phyloP scores from a whole-genome alignment of 225 moss, liverwort and hornwort genomes.

The Takakia lepidozioides region DNA sequence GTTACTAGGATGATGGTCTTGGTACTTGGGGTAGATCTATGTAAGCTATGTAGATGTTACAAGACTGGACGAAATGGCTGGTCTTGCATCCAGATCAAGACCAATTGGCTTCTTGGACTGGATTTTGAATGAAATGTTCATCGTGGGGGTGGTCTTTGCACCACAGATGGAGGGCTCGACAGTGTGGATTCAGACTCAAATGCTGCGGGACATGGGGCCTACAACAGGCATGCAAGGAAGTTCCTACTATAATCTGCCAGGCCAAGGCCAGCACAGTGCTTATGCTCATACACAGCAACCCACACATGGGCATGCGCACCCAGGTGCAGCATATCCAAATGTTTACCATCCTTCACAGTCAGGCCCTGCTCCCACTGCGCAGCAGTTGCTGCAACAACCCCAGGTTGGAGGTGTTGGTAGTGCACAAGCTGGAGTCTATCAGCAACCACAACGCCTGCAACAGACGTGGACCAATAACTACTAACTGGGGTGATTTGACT shows the following conservation, averaged over 20 bases:
- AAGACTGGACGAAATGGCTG: background rate
- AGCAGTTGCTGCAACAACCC: conserved; percentile 51
- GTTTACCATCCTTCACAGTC: conserved; percentile 46
- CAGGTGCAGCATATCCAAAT: conserved; percentile 29
- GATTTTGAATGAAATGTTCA: background rate
- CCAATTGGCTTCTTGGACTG: no score
- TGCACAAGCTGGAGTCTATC: conserved; percentile 28
- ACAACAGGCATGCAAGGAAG: conserved; percentile 46
- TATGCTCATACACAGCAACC: conserved; percentile 46
- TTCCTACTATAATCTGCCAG: conserved; percentile 41
- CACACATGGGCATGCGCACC: conserved; percentile 41
- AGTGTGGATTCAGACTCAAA: conserved; percentile 40
- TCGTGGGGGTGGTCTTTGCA: background rate
- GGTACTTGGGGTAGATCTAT: background rate
- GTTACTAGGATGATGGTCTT: background rate
- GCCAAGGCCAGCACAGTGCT: conserved; percentile 41
- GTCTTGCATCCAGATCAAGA: background rate
- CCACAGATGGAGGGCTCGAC: conserved; percentile 34
- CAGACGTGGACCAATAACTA: conserved; percentile 42
- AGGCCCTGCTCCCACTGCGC: conserved; percentile 30
- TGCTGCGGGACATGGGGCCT: conserved; percentile 41
- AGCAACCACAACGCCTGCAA: conserved; percentile 42
- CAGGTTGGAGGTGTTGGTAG: conserved; percentile 33
- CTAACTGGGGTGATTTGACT: conserved; percentile 4
- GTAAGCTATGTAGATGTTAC: background rate